These are phyloP conservation scores for Hymenoscyphus albidus DNA, from an alignment of 2,329 filamentous ascomycete genomes.

Conservation along the genomic window DNA sequence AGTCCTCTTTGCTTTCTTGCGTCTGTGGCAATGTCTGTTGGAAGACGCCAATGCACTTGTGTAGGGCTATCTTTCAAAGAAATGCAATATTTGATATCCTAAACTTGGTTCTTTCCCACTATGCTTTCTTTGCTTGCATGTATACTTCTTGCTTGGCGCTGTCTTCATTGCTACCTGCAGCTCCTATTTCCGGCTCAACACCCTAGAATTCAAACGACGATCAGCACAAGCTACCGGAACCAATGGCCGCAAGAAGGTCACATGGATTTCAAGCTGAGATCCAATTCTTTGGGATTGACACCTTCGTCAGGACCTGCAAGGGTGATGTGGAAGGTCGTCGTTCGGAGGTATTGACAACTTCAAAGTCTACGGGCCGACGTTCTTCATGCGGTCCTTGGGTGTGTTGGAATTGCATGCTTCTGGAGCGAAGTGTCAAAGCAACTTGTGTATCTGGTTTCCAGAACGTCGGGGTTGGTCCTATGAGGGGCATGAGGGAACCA, in stretches of 20 bases:
- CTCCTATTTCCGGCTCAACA: background rate
- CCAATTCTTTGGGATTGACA: background rate
- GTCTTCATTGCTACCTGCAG: background rate
- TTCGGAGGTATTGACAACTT: background rate
- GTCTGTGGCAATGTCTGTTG: background rate
- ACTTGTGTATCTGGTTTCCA: background rate
- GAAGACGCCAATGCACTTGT: too few species aligned
- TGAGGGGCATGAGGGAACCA: background rate
- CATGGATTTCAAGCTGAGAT: background rate
- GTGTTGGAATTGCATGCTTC: background rate
- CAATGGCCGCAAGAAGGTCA: background rate
- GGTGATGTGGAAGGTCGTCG: background rate
- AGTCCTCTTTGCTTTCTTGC: too few species aligned
- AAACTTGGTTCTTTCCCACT: background rate
- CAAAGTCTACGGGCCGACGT: background rate
- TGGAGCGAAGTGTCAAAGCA: background rate
- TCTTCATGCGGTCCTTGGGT: background rate
- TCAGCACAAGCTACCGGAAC: background rate
- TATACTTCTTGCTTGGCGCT: background rate
- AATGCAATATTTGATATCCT: background rate
- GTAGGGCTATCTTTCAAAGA: background rate
- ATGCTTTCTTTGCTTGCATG: background rate
- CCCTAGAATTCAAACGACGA: background rate
- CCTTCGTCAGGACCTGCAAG: background rate
- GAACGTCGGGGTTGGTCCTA: background rate